Base-by-base conservation (phyloP, 495 filamentous ascomycete species). In the Jackrogersella minutella region DNA sequence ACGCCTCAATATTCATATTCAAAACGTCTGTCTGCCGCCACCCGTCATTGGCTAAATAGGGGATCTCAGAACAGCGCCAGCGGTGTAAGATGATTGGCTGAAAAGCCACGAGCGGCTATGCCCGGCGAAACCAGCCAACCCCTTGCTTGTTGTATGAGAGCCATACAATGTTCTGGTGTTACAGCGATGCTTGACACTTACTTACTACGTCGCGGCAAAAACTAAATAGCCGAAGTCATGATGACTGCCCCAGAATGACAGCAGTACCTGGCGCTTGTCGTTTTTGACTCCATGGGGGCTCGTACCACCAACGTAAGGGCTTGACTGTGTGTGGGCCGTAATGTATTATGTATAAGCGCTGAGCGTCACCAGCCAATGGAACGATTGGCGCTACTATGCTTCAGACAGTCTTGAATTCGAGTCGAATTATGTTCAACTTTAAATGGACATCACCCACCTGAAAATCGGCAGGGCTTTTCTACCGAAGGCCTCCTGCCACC, bases 61-160 rank as follows among this genome's bases (percentile, higher is more conserved):
- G n/a, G 24, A 58, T 69, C 37, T 69, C 50, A 60, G 24, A 56
- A 31, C 9, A 30, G 55, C 51, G 60, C 34, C 41, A 64, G 60
- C 34, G 26, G 41, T 44, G 43, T 69, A 60, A 61, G 37, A 61
- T 40, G 60, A 69, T 69, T 69, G 66, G 66, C 37, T 44, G n/a
- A 69, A 64, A 64, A 59, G 21, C 36, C 50, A 37, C 47, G 33
- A 36, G 36, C 60, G 54, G 60, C 51, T 54, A 37, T 19, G 51
- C 47, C 44, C 31, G 37, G 58, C 47, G 8, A 47, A 41, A 26
- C 33, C 50, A 0, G 9, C n/a, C 47, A 47, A 34, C 19, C 36
- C 16, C 46, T 31, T 50, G 33, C 22, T 16, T 24, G 26, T 33
- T 30, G 7, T 17, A 41, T 43, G 8, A 44, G 21, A 61, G 58